Evolutionary conservation across 306 rosid genomes (phyloP), one percentile per base, ranked within the genome.

Genomic region (Prunus salicina): DNA sequence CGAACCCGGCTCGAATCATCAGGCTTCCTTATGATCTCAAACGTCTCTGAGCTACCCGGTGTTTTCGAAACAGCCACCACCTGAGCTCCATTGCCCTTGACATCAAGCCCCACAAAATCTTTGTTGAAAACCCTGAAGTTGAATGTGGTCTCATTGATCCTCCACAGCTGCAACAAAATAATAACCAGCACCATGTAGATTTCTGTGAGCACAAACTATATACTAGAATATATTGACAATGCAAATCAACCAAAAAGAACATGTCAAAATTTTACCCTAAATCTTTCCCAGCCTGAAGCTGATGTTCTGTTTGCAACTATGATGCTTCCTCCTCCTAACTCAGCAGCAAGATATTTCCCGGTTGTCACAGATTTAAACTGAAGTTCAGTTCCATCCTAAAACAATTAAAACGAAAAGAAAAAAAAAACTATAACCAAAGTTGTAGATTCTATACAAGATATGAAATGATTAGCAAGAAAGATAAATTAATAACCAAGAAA

Each of bases 201-300:
- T 13, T 62, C 1, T 2, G 10, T 46, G 12, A 14, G 2, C 47
- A 32, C 41, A 13, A n/a, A 38, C 25, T 34, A 52, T 34, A 52
- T 13, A 28, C 7, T 3, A 51, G 10, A 30, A 45, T 3, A 6
- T 14, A 25, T 67, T 53, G 2, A 12, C 18, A 55, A 38, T 25
- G 9, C 24, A 11, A 73, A 32, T 30, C 18, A 14, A 20, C 27
- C 8, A 2, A 57, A 24, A 72, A 72, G 3, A 5, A 2, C 50
- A 70, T 12, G 47, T 6, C 60, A 20, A 41, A 18, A 47, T n/a
- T 20, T 70, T 57, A 90, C 92, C 47, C 6, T 73, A 66, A 89
- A 93, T 58, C 86, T 89, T 87, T 93, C 96, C 97, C 96, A 93
- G 63, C 85, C 78, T 0, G 94, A 87, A 80, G 93, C 87, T 14